Percentiles rank a stretch among this genome's conserved stretches.
Evolutionary conservation across 2,329 filamentous ascomycete species (phyloP).

Genomic region (Colletotrichum trifolii): DNA sequence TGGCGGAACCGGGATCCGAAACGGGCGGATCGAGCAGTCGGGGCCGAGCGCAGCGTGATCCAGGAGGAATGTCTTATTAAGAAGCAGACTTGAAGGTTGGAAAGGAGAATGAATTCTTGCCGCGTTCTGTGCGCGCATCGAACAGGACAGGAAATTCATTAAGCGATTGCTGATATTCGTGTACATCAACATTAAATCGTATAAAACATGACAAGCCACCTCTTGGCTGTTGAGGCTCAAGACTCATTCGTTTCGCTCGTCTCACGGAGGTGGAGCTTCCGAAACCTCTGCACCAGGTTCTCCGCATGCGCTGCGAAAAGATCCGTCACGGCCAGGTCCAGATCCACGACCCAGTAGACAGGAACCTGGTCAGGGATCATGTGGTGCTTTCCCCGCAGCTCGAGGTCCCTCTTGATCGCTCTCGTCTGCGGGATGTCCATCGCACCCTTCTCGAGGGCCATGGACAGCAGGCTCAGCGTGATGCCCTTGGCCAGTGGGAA

Average conservation of each 20-base stretch:
- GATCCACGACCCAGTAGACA: slow-evolving; percentile 49
- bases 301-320: slow-evolving; percentile 47
- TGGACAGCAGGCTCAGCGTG: slow-evolving; percentile 47
- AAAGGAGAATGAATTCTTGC: no score
- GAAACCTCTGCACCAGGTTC: slow-evolving; percentile 45
- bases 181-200: no score
- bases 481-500: slow-evolving; percentile 50
- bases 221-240: no score
- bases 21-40: slow-evolving; percentile 38
- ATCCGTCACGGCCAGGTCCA: slow-evolving; percentile 48
- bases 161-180: no score
- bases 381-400: slow-evolving; percentile 39
- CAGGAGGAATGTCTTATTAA: no score
- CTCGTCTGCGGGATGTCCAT: slow-evolving; percentile 44
- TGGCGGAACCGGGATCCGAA: slow-evolving; percentile 26
- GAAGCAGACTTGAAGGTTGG: no score
- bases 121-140: no score
- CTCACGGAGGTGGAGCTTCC: neutral
- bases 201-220: no score
- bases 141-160: no score
- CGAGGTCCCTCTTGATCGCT: slow-evolving; percentile 44
- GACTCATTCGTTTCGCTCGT: no score
- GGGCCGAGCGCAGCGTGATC: no score
- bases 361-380: slow-evolving; percentile 42
- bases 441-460: slow-evolving; percentile 47